These are phyloP conservation scores for Coemansia sp. DNA, from an alignment of 192 early-diverging fungal species.

Conservation along the genomic window DNA sequence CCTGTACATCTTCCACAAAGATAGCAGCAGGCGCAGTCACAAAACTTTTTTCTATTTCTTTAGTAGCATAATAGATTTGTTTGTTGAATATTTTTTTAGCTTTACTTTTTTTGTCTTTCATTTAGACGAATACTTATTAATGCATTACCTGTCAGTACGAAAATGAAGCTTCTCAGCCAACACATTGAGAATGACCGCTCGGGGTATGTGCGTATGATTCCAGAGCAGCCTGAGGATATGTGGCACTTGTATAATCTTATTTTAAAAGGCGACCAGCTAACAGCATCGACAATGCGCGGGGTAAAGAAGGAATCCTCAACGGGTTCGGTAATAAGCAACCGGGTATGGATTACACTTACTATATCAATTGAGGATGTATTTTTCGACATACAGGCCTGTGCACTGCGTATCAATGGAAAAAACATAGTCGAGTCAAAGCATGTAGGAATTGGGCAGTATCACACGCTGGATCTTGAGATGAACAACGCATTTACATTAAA, in stretches of 20 bases:
- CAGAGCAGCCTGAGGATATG: constrained; percentile 96
- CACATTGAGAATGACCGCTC: constrained; percentile 75
- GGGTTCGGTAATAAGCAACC: constrained; percentile 81
- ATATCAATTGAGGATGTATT: constrained; percentile 83
- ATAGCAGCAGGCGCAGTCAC: background rate
- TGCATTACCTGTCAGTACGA: background rate
- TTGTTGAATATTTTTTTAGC: background rate
- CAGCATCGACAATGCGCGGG: constrained; percentile 84
- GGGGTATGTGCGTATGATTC: constrained; percentile 77
- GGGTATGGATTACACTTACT: constrained; percentile 76
- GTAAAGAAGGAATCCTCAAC: constrained; percentile 86
- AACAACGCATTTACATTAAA: constrained; percentile 82
- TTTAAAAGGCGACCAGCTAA: constrained; percentile 78
- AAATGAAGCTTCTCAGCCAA: constrained; percentile 73
- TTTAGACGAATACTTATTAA: background rate
- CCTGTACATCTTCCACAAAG: background rate
- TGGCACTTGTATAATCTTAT: constrained; percentile 95
- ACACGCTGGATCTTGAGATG: constrained; percentile 91
- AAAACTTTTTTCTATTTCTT: background rate
- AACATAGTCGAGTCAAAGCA: constrained; percentile 84
- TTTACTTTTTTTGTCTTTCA: constrained; percentile 1
- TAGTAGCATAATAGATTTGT: background rate
- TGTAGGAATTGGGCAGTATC: constrained; percentile 90
- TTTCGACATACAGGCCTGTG: constrained; percentile 84
- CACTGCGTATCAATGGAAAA: constrained; percentile 84